A percentile compares a stretch with the other conserved stretches of the same genome.
Evolutionary conservation across 2,329 filamentous ascomycete genomes (phyloP).

Genomic region (Nemania sp.): DNA sequence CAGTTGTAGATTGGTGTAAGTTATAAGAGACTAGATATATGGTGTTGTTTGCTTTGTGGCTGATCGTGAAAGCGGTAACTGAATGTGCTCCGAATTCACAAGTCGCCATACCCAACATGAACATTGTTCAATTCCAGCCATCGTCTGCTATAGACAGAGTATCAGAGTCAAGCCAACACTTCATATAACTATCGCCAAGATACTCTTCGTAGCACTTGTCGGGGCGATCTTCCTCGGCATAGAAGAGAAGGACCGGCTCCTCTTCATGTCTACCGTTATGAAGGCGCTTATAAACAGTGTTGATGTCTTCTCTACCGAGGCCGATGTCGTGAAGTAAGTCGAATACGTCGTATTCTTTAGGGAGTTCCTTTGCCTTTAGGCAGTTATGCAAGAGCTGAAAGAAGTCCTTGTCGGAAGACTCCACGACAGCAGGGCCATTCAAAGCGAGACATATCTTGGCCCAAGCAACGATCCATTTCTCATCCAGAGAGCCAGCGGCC

Average conservation of each 20-base stretch:
- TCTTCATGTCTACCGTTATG: not conserved
- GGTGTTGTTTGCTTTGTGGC: no score
- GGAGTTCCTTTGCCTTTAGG: not conserved
- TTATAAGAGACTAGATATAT: no score
- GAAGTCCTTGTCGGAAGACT: constrained; percentile 9
- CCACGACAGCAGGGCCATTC: constrained; percentile 1
- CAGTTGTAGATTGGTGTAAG: no score
- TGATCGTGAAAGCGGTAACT: no score
- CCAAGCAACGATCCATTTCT: constrained; percentile 10
- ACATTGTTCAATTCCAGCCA: no score
- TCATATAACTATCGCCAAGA: no score
- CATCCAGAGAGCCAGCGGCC: constrained; percentile 12
- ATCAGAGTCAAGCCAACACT: no score
- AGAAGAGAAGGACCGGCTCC: constrained; percentile 1
- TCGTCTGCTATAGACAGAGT: no score
- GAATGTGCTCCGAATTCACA: no score
- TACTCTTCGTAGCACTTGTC: no score
- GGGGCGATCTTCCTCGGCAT: not conserved
- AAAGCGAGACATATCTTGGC: constrained; percentile 14
- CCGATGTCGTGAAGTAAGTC: constrained; percentile 14
- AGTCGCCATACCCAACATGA: no score
- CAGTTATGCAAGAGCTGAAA: constrained; percentile 15
- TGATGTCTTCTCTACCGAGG: not conserved
- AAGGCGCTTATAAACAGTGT: not conserved
- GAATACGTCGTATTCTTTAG: not conserved